Evolutionary conservation across 306 rosid genomes (phyloP), one percentile per base, ranked within the genome.

Genomic region (Gillenia trifoliata): DNA sequence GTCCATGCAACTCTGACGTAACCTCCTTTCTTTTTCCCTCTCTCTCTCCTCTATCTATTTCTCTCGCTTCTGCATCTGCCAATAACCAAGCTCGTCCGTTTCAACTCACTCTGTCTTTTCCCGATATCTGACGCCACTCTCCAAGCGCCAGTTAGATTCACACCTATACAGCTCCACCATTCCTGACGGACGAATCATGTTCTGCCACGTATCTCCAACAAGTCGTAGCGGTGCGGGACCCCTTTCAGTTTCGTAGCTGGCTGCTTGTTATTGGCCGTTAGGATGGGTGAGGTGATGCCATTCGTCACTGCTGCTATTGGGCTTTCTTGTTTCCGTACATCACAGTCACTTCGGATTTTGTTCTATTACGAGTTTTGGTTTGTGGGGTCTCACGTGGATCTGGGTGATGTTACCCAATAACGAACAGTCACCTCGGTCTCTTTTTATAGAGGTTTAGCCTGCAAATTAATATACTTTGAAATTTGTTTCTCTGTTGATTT

Each of bases 1-100:
- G 74, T 70, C 80, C 81, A 70, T 66, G 81, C 82, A 77, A 4
- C 28, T 45, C 55, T 85, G 84, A 82, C 75, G 79, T 70, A 66
- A 22, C 69, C 34, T 3, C 15, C 2, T 1, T 7, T 17, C 23
- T 23, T 4, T 25, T 15, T 13, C 50, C 16, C 49, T 13, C 50
- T 43, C 50, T 33, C 22, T 31, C 52, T n/a, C n/a, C n/a, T n/a
- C n/a, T n/a, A n/a, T 25, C 70, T 25, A 30, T 56, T 33, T 40
- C 16, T 28, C 34, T 13, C 4, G 5, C 0, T 1, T 26, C 22
- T 36, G 34, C 60, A 50, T 45, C 79, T 29, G 36, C 88, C 79
- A 63, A 59, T 64, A 52, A 63, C 69, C 59, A 28, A 6, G 33
- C 77, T 29, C n/a, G 45, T 72, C 77, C 66, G 62, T 60, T 79